Percentiles rank a stretch among this genome's conserved stretches.
phyloP scores from a whole-genome alignment of 1,284 basidiomycete genomes.

The Erythrobasidium hasegawianum region DNA sequence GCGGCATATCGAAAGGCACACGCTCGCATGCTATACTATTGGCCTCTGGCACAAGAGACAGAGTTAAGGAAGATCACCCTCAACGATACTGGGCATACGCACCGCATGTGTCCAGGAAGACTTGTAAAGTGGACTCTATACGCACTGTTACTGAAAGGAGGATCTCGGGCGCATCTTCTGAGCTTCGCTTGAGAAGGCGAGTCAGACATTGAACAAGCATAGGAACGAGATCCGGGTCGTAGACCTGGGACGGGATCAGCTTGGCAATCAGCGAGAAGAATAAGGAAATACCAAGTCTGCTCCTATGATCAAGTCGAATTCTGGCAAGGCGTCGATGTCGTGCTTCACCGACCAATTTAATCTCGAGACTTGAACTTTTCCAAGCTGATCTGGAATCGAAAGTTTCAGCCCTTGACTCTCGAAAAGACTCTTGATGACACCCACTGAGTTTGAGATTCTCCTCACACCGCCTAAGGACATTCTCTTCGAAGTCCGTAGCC shows the following conservation, averaged over 20 bases:
- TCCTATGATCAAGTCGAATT: conserved; percentile 6
- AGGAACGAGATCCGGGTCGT: conserved; percentile 14
- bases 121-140: too few species aligned
- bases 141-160: too few species aligned
- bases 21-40: too few species aligned
- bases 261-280: background rate
- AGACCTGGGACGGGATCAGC: conserved; percentile 6
- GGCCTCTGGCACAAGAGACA: too few species aligned
- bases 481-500: conserved; percentile 20
- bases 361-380: background rate
- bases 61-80: too few species aligned
- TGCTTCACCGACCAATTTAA: conserved; percentile 10
- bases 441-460: conserved; percentile 10
- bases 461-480: conserved; percentile 4
- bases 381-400: background rate
- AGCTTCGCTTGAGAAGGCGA: background rate
- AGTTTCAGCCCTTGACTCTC: background rate
- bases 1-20: too few species aligned
- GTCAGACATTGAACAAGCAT: conserved; percentile 10
- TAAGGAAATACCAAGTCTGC: conserved; percentile 11
- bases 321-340: background rate
- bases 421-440: conserved; percentile 1
- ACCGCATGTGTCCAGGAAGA: too few species aligned
- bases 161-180: too few species aligned
- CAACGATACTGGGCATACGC: too few species aligned